Percentiles rank a stretch among this genome's conserved stretches.
phyloP scores from a whole-genome alignment of 2,329 filamentous ascomycete species.

The Drechmeria coniospora region DNA sequence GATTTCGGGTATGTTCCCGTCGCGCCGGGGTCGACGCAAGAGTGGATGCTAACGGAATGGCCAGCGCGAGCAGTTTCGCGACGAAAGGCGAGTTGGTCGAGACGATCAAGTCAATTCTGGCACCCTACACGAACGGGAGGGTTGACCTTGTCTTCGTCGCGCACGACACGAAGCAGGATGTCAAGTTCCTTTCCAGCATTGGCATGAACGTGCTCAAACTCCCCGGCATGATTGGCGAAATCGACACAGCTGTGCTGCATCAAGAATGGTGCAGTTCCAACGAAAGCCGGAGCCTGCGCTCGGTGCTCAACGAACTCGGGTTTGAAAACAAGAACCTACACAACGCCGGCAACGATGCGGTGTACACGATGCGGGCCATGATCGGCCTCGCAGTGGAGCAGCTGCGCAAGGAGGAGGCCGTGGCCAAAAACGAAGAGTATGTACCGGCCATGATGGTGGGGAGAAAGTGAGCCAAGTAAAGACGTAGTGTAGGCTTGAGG shows the following conservation, averaged over 20 bases:
- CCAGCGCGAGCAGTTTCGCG: conserved; percentile 27
- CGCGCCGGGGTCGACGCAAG: too few species aligned
- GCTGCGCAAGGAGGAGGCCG: conserved; percentile 8
- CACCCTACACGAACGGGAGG: conserved; percentile 12
- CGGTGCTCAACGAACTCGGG: conserved; percentile 47
- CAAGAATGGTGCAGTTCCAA: conserved; percentile 40
- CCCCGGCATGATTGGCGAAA: conserved; percentile 38
- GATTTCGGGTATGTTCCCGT: conserved; percentile 65
- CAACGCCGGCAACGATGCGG: conserved; percentile 77
- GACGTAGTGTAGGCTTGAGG: conserved; percentile 1
- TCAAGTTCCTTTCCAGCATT: conserved; percentile 50
- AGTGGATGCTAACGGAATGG: conserved; percentile 5
- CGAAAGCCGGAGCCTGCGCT: conserved; percentile 39
- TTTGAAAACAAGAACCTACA: conserved; percentile 55
- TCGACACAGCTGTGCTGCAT: conserved; percentile 64
- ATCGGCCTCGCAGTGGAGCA: conserved; percentile 27
- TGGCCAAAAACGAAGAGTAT: conserved; percentile 6
- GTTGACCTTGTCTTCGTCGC: conserved; percentile 61
- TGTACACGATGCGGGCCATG: conserved; percentile 62
- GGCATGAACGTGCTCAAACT: conserved; percentile 44
- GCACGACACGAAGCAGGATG: conserved; percentile 54
- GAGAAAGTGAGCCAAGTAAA: too few species aligned
- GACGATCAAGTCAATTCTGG: conserved; percentile 21
- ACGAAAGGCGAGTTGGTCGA: conserved; percentile 15
- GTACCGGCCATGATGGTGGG: conserved; percentile 3